Evolutionary conservation across 225 moss, liverwort and hornwort species (phyloP).

Genomic region (Straminergon stramineum): DNA sequence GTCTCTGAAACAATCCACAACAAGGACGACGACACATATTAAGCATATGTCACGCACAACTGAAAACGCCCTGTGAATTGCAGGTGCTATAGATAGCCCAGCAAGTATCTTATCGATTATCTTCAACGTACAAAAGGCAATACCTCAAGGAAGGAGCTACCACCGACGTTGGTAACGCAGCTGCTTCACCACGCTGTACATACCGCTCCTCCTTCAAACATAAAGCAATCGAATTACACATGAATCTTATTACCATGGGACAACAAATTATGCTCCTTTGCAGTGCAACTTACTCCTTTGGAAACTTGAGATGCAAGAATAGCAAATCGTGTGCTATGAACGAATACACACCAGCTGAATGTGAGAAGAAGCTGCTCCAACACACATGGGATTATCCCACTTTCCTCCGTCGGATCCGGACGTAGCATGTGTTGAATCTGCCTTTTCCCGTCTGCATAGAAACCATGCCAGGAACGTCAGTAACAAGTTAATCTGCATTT

Average conservation of each 20-base stretch:
- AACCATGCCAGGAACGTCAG: neutral
- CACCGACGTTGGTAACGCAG: conserved; percentile 62
- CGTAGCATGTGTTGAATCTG: conserved; percentile 60
- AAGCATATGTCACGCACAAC: neutral
- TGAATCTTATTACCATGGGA: neutral
- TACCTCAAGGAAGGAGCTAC: conserved; percentile 69
- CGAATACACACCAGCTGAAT: conserved; percentile 38
- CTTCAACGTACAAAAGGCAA: neutral
- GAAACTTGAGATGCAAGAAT: neutral
- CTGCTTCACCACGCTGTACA: conserved; percentile 29
- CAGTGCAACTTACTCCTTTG: neutral
- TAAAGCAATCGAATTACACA: neutral
- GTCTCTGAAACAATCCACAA: conserved; percentile 31
- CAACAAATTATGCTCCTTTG: neutral
- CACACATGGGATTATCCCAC: conserved; percentile 45
- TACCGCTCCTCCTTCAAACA: conserved; percentile 34
- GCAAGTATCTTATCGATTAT: neutral
- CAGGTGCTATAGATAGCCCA: neutral
- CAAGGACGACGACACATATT: neutral
- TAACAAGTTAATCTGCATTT: neutral
- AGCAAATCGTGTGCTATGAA: neutral
- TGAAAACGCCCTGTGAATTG: neutral
- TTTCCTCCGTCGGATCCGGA: conserved; percentile 26
- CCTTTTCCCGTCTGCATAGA: conserved; percentile 58
- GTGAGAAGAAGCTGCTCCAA: conserved; percentile 57